phyloP scores from a whole-genome alignment of 148 eudicot genomes.

The Vaccinium vitisidaea region DNA sequence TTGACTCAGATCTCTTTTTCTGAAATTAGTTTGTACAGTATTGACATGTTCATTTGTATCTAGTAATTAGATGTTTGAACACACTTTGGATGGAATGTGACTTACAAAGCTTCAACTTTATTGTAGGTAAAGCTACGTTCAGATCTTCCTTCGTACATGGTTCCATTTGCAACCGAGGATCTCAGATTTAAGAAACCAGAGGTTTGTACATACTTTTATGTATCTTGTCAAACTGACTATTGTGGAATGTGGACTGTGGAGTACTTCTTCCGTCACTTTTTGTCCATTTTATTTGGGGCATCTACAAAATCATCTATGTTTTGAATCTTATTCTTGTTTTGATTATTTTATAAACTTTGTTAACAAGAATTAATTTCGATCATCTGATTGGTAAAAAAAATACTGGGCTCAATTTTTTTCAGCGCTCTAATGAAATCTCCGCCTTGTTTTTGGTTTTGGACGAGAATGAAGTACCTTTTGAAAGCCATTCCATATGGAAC shows the following conservation, averaged over 20 bases:
- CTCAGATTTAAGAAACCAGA: slow-evolving; percentile 66
- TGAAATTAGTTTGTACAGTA: no score
- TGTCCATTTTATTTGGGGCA: neutral
- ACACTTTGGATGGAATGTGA: neutral
- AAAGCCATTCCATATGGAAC: neutral
- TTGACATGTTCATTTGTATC: no score
- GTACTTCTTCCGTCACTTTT: neutral
- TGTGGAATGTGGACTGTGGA: no score
- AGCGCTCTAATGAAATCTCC: neutral
- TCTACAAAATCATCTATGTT: neutral
- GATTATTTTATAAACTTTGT: neutral
- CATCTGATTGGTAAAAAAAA: neutral
- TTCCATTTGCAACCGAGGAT: slow-evolving; percentile 71
- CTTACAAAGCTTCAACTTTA: neutral
- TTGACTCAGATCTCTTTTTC: no score
- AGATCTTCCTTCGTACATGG: slow-evolving; percentile 92
- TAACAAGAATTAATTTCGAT: neutral
- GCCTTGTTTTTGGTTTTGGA: neutral
- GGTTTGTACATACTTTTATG: slow-evolving; percentile 42
- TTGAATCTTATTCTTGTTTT: neutral
- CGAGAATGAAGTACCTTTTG: neutral
- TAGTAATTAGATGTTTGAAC: neutral
- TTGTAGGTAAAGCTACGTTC: slow-evolving; percentile 86
- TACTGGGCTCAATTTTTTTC: neutral
- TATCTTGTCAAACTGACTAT: neutral